Conservation (phyloP, 2,329 filamentous ascomycete genomes). For the Calonectria montana region DNA sequence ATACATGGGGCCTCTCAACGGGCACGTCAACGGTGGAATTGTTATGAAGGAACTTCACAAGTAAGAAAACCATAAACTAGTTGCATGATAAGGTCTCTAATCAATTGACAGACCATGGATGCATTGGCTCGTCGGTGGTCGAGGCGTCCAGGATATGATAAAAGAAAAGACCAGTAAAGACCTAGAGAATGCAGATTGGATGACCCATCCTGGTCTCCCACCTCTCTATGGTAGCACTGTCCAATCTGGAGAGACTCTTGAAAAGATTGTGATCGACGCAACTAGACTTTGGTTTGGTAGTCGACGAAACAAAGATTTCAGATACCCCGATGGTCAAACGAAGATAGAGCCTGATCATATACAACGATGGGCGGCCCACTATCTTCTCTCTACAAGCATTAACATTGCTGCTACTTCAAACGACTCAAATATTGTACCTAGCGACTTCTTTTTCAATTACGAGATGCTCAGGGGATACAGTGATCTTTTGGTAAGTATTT, state of each 20-base stretch:
- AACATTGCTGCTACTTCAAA: neutral
- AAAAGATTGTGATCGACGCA: neutral
- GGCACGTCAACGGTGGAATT: slow-evolving; percentile 16
- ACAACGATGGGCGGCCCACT: neutral
- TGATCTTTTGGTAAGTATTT: neutral
- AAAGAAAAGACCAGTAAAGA: neutral
- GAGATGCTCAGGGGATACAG: neutral
- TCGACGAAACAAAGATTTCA: neutral
- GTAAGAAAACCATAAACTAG: neutral
- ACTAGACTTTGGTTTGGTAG: neutral
- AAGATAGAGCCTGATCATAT: neutral
- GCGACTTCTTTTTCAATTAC: slow-evolving; percentile 4
- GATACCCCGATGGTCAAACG: neutral
- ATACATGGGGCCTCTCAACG: slow-evolving; percentile 18
- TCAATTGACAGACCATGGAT: neutral
- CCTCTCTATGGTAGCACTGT: neutral
- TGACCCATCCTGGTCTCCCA: neutral
- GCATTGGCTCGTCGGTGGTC: slow-evolving; percentile 8
- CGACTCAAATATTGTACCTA: neutral
- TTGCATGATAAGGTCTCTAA: neutral
- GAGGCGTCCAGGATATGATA: neutral
- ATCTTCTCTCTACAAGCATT: neutral
- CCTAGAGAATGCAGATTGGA: neutral
- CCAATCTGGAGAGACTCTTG: neutral
- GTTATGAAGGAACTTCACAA: slow-evolving; percentile 22